These are phyloP conservation scores for Arthrobotrys conoides DNA, from an alignment of 2,329 filamentous ascomycete species.

Conservation along the genomic window DNA sequence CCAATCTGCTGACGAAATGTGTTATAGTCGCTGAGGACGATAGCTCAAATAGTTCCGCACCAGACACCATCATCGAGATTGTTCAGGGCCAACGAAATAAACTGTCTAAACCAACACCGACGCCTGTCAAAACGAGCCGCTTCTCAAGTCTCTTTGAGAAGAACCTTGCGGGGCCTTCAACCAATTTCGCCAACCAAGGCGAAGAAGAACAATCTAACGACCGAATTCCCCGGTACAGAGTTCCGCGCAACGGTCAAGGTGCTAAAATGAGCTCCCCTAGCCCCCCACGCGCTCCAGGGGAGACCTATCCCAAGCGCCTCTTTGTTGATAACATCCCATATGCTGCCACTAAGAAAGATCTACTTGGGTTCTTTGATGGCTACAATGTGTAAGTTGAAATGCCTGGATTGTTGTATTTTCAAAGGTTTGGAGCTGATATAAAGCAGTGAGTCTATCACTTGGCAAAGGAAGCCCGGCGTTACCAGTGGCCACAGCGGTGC, in stretches of 20 bases:
- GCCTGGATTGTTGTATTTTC: not conserved
- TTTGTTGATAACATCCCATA: conserved; percentile 58
- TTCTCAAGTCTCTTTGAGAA: conserved; percentile 45
- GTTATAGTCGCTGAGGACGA: conserved; percentile 26
- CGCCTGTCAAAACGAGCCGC: conserved; percentile 34
- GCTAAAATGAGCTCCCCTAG: conserved; percentile 24
- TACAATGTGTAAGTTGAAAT: conserved; percentile 45
- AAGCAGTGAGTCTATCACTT: conserved; percentile 41
- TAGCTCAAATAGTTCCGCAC: not conserved
- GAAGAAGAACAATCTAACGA: not conserved
- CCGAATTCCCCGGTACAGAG: conserved; percentile 23
- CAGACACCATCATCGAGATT: not conserved
- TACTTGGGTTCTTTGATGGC: conserved; percentile 43
- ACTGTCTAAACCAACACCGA: not conserved
- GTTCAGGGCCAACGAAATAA: not conserved
- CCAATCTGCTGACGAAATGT: not conserved
- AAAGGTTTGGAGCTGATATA: conserved; percentile 1
- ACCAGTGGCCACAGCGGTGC: conserved; percentile 25
- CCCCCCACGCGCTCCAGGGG: conserved; percentile 24
- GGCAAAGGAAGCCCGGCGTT: conserved; percentile 40
- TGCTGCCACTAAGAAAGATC: conserved; percentile 42
- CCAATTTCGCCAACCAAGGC: not conserved
- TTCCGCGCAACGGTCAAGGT: conserved; percentile 39
- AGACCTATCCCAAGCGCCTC: conserved; percentile 37
- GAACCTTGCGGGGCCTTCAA: conserved; percentile 5